Conservation (phyloP, 768 basidiomycete genomes). For the Podaxis sp. region DNA sequence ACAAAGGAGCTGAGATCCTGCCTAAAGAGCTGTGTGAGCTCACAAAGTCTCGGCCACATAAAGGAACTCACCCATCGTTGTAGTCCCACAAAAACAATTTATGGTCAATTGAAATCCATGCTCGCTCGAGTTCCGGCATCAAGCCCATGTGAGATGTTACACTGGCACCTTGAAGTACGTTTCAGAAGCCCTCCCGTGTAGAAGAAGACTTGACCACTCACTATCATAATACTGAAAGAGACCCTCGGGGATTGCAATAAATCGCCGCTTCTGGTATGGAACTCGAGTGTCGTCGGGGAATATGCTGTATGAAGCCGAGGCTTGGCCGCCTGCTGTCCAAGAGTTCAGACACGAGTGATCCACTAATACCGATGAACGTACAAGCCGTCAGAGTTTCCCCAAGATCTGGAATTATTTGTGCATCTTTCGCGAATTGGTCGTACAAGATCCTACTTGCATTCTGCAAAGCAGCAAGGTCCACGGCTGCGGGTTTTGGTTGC, state of each 20-base stretch:
- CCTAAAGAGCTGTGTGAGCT: slow-evolving; percentile 30
- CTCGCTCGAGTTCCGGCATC: slow-evolving; percentile 88
- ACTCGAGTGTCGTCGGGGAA: slow-evolving; percentile 75
- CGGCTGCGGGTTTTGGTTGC: slow-evolving; percentile 28
- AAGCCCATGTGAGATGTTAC: slow-evolving; percentile 85
- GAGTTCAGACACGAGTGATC: slow-evolving; percentile 10
- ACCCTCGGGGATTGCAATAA: slow-evolving; percentile 73
- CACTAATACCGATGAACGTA: slow-evolving; percentile 27
- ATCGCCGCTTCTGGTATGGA: slow-evolving; percentile 74
- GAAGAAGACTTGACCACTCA: slow-evolving; percentile 25
- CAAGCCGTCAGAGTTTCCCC: slow-evolving; percentile 63
- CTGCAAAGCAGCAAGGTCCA: slow-evolving; percentile 61
- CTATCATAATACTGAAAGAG: slow-evolving; percentile 78
- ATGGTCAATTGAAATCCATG: slow-evolving; percentile 94
- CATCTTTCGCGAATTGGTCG: slow-evolving; percentile 69
- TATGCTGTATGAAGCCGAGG: slow-evolving; percentile 74
- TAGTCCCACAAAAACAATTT: slow-evolving; percentile 98
- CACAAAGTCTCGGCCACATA: neutral
- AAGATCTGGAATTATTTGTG: slow-evolving; percentile 69
- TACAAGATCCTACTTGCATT: slow-evolving; percentile 64
- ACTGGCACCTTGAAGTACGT: slow-evolving; percentile 45
- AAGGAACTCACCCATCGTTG: slow-evolving; percentile 69
- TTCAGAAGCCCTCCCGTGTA: slow-evolving; percentile 12
- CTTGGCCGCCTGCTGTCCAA: slow-evolving; percentile 53
- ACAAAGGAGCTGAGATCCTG: slow-evolving; percentile 90